Evolutionary conservation across 2,329 filamentous ascomycete species (phyloP).

Genomic region (Diaporthe citriasiana): DNA sequence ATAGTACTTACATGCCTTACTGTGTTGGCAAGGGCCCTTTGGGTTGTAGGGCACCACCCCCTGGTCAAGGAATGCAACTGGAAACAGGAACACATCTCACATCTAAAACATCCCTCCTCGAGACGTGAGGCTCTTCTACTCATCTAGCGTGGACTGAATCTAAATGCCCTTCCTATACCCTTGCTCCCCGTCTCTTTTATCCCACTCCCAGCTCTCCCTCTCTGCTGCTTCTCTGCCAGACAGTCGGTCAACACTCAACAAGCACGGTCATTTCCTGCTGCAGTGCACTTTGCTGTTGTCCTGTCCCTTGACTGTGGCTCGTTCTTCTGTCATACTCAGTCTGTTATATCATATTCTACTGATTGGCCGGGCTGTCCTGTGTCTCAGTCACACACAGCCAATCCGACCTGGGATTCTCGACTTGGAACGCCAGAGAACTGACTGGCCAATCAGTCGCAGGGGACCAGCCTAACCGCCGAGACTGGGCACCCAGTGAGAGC

Average conservation of each 20-base stretch:
- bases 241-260: not conserved
- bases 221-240: not conserved
- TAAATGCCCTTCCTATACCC: not conserved
- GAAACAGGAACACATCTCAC: constrained; percentile 34
- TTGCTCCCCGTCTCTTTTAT: not conserved
- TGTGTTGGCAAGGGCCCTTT: not conserved
- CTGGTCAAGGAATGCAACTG: constrained; percentile 26
- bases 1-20: not conserved
- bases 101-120: constrained; percentile 21
- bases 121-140: constrained; percentile 28
- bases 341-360: constrained; percentile 2
- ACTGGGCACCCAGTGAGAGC: constrained; percentile 11
- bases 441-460: constrained; percentile 19
- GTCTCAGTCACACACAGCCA: constrained; percentile 21
- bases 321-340: not conserved
- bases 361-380: not conserved
- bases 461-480: constrained; percentile 21
- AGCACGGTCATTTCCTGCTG: constrained; percentile 13
- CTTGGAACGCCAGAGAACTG: constrained; percentile 17
- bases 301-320: not conserved
- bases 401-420: not conserved
- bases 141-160: not conserved
- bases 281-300: constrained; percentile 24
- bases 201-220: not conserved
- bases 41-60: constrained; percentile 1